A percentile compares a stretch with the other conserved stretches of the same genome.
These are phyloP conservation scores for Starmerella tilneyi DNA, from an alignment of 805 yeast genomes.

Conservation along the genomic window DNA sequence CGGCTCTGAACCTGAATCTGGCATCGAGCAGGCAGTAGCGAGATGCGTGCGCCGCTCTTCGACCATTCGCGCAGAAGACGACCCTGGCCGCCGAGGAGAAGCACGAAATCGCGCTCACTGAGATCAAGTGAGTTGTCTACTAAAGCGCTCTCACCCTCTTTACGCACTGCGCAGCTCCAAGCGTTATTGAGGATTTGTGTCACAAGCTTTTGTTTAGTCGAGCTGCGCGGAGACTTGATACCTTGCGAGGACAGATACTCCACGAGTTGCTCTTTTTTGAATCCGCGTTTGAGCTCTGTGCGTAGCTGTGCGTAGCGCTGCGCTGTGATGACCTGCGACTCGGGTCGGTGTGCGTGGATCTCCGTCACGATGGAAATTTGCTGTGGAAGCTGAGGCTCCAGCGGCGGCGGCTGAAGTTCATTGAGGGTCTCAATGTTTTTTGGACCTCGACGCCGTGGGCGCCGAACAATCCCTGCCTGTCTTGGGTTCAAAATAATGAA, in stretches of 20 bases:
- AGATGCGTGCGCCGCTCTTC: constrained; percentile 36
- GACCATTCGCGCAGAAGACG: constrained; percentile 35
- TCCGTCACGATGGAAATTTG: constrained; percentile 11
- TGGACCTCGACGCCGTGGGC: neutral
- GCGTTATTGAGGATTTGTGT: constrained; percentile 30
- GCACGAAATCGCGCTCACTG: constrained; percentile 35
- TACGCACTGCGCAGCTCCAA: constrained; percentile 32
- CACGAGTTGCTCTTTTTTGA: constrained; percentile 26
- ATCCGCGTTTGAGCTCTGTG: constrained; percentile 26
- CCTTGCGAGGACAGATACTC: constrained; percentile 11
- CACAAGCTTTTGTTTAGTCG: constrained; percentile 24
- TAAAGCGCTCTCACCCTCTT: constrained; percentile 30
- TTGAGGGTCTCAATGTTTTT: neutral
- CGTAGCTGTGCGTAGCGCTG: constrained; percentile 21
- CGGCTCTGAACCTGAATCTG: constrained; percentile 37
- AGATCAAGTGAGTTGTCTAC: constrained; percentile 32
- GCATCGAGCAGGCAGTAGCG: constrained; percentile 30
- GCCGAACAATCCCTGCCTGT: constrained; percentile 15
- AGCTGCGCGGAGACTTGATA: neutral
- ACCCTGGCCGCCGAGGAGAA: constrained; percentile 36
- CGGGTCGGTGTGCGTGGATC: constrained; percentile 18
- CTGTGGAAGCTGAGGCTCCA: constrained; percentile 4
- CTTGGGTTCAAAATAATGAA: constrained; percentile 17
- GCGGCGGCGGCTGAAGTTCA: neutral
- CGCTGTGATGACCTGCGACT: constrained; percentile 7